Evolutionary conservation across 306 rosid genomes (phyloP), one percentile per base, ranked within the genome.

Genomic region (Dalbergia cultrata): DNA sequence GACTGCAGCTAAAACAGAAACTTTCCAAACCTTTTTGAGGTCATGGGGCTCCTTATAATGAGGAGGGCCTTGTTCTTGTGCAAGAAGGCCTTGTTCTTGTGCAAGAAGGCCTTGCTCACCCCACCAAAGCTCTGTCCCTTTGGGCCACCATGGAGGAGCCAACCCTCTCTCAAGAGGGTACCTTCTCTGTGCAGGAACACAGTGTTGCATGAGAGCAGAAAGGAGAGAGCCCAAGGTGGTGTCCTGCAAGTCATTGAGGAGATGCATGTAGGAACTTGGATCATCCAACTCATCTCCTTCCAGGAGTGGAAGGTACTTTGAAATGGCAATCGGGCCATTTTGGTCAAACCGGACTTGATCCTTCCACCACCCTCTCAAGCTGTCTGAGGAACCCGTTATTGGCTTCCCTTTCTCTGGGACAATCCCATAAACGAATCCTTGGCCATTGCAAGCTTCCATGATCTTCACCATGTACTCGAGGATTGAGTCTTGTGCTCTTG

Each of bases 91-190:
- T 33, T 88, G 88, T 16, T 89, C 60, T 1, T 82, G 75, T n/a
- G 92, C 74, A 13, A 76, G 0, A 2, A 74, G 22, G 11, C 94
- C 92, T 33, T 88, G 88, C 17, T 89, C 60, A 0, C 93, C 93
- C 98, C 93, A 93, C 92, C 94, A 91, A 2, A 72, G 0, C 75
- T 91, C 90, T 11, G 13, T 35, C 8, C 93, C 90, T 0, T 61
- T 88, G 13, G 93, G 93, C 97, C 97, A 90, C 97, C 94, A 90
- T 0, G 92, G 97, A 4, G 97, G 93, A 13, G 93, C 82, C n/a
- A 90, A 16, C 0, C 97, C 94, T 69, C 74, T 91, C 16, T 91
- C 90, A 9, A 84, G 58, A 0, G 94, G 90, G 45, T 86, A 91
- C 43, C 81, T 85, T 77, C 90, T 73, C 56, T 87, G 95, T 0